phyloP scores from a whole-genome alignment of 2,329 filamentous ascomycete genomes.

The Coniochaeta sp. region DNA sequence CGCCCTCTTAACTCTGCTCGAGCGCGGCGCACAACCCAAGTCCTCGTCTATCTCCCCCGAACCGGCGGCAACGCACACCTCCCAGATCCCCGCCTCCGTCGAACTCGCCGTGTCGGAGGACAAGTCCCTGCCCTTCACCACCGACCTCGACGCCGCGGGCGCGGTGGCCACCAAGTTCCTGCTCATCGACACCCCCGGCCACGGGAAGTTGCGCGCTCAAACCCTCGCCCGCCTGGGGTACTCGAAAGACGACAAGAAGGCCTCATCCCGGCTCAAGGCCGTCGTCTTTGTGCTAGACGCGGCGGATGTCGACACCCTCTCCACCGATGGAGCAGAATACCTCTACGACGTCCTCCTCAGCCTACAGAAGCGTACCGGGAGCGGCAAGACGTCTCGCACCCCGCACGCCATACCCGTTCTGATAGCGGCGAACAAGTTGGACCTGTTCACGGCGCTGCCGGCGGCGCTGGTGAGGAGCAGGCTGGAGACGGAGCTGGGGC shows the following conservation, averaged over 20 bases:
- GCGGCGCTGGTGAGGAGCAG: conserved; percentile 65
- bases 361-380: conserved; percentile 60
- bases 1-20: conserved; percentile 68
- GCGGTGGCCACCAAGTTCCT: conserved; percentile 62
- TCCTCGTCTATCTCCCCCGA: conserved; percentile 14
- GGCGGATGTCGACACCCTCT: conserved; percentile 51
- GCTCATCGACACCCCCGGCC: conserved; percentile 84
- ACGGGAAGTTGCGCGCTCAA: conserved; percentile 81
- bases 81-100: conserved; percentile 41
- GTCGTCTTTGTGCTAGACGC: conserved; percentile 89
- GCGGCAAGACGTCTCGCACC: conserved; percentile 35
- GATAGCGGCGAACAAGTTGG: conserved; percentile 89
- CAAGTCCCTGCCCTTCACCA: conserved; percentile 37
- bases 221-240: conserved; percentile 46
- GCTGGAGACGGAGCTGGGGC: conserved; percentile 74
- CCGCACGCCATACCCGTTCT: conserved; percentile 64
- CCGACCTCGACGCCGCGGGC: conserved; percentile 47
- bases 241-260: conserved; percentile 6
- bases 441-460: conserved; percentile 88
- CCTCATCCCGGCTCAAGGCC: conserved; percentile 39
- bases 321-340: conserved; percentile 68
- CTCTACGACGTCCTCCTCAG: conserved; percentile 82
- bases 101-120: conserved; percentile 48
- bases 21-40: conserved; percentile 36
- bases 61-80: conserved; percentile 44